Percentiles rank a stretch among this genome's conserved stretches.
These are phyloP conservation scores for Catunica adiposa DNA, from an alignment of 2,329 filamentous ascomycete genomes.

Conservation along the genomic window DNA sequence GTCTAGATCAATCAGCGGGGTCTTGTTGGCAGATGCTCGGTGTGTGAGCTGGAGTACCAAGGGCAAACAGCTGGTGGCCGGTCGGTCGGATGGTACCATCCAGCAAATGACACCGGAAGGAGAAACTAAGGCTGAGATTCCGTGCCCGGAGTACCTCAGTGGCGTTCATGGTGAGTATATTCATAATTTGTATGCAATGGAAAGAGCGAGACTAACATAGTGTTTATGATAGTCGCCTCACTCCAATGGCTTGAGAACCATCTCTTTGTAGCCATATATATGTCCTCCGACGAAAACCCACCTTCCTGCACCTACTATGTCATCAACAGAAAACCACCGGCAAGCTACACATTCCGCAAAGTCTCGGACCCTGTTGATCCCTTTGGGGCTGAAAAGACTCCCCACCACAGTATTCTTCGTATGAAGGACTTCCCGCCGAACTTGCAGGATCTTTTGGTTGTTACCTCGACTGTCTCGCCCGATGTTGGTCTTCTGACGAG, in stretches of 20 bases:
- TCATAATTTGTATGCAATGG: neutral
- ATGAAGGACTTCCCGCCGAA: conserved; percentile 66
- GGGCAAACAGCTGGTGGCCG: conserved; percentile 84
- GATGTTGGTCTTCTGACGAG: conserved; percentile 67
- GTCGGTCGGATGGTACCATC: conserved; percentile 62
- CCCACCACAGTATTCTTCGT: conserved; percentile 63
- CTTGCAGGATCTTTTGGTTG: conserved; percentile 63
- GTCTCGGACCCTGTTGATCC: conserved; percentile 58
- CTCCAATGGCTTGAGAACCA: conserved; percentile 81
- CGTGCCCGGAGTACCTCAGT: conserved; percentile 52
- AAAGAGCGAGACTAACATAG: conserved; percentile 3
- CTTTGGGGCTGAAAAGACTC: conserved; percentile 47
- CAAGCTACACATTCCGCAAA: conserved; percentile 54
- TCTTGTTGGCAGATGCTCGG: conserved; percentile 57
- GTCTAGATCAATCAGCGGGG: conserved; percentile 44
- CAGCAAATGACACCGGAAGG: conserved; percentile 75
- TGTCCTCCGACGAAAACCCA: conserved; percentile 40
- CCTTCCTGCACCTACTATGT: conserved; percentile 62
- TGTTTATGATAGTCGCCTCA: conserved; percentile 45
- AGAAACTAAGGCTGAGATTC: conserved; percentile 58
- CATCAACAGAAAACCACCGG: conserved; percentile 47
- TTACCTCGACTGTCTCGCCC: conserved; percentile 63
- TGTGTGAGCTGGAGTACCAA: conserved; percentile 82
- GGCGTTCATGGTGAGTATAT: conserved; percentile 47
- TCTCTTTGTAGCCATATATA: conserved; percentile 67